A percentile compares a stretch with the other conserved stretches of the same genome.
Conservation (phyloP, 768 basidiomycete species). For the Amanita thiersii region DNA sequence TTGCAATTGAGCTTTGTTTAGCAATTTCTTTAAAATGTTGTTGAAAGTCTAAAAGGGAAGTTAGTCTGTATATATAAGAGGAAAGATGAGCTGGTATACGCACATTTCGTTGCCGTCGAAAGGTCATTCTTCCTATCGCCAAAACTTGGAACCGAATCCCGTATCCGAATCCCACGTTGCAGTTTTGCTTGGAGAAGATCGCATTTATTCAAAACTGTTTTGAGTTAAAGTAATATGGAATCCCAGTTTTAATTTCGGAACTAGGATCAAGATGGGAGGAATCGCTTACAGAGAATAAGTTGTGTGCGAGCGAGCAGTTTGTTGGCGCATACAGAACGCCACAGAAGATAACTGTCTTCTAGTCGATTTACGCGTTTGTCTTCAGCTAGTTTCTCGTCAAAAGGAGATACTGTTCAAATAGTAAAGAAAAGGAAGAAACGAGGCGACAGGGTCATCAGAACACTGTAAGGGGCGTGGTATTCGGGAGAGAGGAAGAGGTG, state of each 20-base stretch:
- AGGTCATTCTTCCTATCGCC: conserved; percentile 68
- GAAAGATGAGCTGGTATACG: conserved; percentile 22
- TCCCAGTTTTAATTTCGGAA: not conserved
- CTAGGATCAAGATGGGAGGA: conserved; percentile 1
- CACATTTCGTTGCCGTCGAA: conserved; percentile 62
- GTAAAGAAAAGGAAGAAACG: not conserved
- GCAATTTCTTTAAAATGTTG: conserved; percentile 74
- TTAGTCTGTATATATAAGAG: not conserved
- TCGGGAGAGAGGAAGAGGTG: no score
- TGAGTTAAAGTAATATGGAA: conserved; percentile 8
- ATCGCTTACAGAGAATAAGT: conserved; percentile 36
- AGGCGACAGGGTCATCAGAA: no score
- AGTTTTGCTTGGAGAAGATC: conserved; percentile 71
- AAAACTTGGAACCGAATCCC: conserved; percentile 65
- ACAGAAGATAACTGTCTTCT: conserved; percentile 70
- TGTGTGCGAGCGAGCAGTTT: conserved; percentile 55
- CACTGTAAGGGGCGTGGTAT: no score
- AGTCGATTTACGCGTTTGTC: conserved; percentile 62
- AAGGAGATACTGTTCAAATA: conserved; percentile 54
- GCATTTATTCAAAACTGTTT: conserved; percentile 58
- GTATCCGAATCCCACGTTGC: conserved; percentile 54
- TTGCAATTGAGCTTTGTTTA: conserved; percentile 51
- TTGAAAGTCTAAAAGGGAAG: conserved; percentile 51
- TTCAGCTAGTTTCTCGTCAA: conserved; percentile 73
- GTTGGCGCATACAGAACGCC: conserved; percentile 67